Evolutionary conservation across 306 rosid species (phyloP).

Genomic region (Prunus salicina): DNA sequence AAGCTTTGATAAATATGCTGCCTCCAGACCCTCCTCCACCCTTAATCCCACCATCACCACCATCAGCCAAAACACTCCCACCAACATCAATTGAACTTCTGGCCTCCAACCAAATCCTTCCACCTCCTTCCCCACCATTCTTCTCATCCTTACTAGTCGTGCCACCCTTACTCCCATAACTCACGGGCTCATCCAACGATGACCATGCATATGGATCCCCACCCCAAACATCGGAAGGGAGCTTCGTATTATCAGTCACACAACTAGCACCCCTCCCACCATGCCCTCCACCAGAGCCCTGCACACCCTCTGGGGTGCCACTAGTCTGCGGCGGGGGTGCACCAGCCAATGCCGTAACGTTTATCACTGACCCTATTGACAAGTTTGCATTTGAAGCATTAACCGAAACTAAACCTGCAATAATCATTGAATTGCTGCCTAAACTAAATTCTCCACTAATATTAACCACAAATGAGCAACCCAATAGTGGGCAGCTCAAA

Average conservation of each 20-base stretch:
- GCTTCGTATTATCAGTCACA: constrained; percentile 74
- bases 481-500: constrained; percentile 60
- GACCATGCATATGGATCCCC: constrained; percentile 95
- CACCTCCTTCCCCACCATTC: constrained; percentile 96
- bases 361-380: constrained; percentile 37
- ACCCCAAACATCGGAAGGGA: constrained; percentile 95
- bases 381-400: constrained; percentile 41
- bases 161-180: constrained; percentile 94
- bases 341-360: constrained; percentile 75
- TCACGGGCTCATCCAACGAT: constrained; percentile 53
- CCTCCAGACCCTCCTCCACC: constrained; percentile 99
- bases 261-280: constrained; percentile 98
- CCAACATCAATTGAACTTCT: constrained; percentile 41
- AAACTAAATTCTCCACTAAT: constrained; percentile 56
- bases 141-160: constrained; percentile 69
- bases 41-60: constrained; percentile 80
- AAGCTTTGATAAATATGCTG: constrained; percentile 71
- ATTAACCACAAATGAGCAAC: constrained; percentile 69
- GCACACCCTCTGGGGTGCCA: constrained; percentile 78
- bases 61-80: constrained; percentile 72
- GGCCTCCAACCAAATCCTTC: constrained; percentile 54
- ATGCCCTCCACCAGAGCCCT: constrained; percentile 91
- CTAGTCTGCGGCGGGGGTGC: constrained; percentile 80
- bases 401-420: constrained; percentile 37
- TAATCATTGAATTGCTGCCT: constrained; percentile 39